Conservation (phyloP, 129 eudicot species). For the Helianthus tuberosus region DNA sequence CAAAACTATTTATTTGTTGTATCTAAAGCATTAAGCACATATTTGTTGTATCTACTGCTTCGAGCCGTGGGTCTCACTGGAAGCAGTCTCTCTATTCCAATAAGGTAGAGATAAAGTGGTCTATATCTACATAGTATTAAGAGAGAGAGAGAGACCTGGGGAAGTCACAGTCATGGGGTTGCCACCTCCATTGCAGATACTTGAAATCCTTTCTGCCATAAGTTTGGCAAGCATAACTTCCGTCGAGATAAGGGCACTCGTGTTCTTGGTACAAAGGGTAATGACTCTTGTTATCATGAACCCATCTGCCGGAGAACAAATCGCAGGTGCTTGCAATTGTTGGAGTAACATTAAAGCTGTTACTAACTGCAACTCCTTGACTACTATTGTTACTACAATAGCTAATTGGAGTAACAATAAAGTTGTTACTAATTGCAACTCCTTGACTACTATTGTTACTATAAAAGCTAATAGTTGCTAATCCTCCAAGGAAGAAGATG, state of each 20-base stretch:
- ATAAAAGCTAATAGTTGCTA: conserved; percentile 27
- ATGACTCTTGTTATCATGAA: conserved; percentile 47
- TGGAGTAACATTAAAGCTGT: background rate
- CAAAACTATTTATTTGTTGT: too few relatives aligned
- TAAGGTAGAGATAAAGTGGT: too few relatives aligned
- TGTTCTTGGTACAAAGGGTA: conserved; percentile 58
- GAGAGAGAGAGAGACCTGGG: conserved; percentile 48
- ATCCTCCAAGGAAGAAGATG: conserved; percentile 36
- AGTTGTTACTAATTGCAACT: background rate
- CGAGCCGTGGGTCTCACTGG: too few relatives aligned
- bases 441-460: background rate
- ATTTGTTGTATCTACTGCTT: too few relatives aligned
- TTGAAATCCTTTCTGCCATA: conserved; percentile 50
- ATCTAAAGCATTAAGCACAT: too few relatives aligned
- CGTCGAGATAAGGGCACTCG: conserved; percentile 55
- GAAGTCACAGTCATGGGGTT: conserved; percentile 58
- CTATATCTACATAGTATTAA: background rate
- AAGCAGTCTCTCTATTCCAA: too few relatives aligned
- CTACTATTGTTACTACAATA: too few relatives aligned
- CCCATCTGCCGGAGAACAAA: conserved; percentile 69
- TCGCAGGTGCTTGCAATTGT: conserved; percentile 29
- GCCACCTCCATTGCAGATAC: conserved; percentile 73
- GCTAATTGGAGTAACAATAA: background rate
- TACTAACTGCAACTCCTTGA: background rate
- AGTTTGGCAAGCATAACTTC: conserved; percentile 50